phyloP scores from a whole-genome alignment of 352 stramenopile genomes.

The Phytopythium litorale region DNA sequence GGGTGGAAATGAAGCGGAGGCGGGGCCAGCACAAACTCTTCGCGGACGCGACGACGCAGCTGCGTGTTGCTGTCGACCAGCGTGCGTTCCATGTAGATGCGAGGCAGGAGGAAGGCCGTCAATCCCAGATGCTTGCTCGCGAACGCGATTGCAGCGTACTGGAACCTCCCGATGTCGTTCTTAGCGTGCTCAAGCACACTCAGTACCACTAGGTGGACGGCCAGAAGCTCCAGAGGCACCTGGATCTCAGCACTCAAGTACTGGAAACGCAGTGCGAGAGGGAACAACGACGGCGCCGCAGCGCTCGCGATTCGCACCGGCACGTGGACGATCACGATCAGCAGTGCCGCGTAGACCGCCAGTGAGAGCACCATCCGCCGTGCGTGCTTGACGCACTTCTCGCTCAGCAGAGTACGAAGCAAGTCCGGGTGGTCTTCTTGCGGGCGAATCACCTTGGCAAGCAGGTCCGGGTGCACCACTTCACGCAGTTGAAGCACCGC shows the following conservation, averaged over 20 bases:
- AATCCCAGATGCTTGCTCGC: conserved; percentile 62
- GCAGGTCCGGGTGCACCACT: conserved; percentile 92
- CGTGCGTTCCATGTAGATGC: conserved; percentile 29
- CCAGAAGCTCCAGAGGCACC: conserved; percentile 94
- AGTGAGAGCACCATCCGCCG: conserved; percentile 93
- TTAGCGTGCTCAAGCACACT: conserved; percentile 91
- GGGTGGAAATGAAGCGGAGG: conserved; percentile 83
- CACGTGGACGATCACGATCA: conserved; percentile 86
- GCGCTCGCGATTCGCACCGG: conserved; percentile 65
- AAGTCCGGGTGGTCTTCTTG: conserved; percentile 97
- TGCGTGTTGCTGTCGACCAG: conserved; percentile 12
- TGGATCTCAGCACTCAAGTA: conserved; percentile 93
- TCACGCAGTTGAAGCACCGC: conserved; percentile 94
- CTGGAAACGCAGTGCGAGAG: conserved; percentile 85
- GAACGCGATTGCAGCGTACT: conserved; percentile 59
- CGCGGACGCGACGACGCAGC: not conserved
- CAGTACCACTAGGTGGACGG: conserved; percentile 95
- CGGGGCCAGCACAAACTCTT: conserved; percentile 40
- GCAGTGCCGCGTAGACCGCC: conserved; percentile 88
- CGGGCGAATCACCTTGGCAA: conserved; percentile 84
- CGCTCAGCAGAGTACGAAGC: conserved; percentile 93
- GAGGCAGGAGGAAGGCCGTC: conserved; percentile 66
- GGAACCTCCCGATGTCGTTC: conserved; percentile 78
- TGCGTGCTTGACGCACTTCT: conserved; percentile 91
- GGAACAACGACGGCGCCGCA: conserved; percentile 59